Conservation (phyloP, 192 early-diverging fungal species). For the Backusella australiensis region DNA sequence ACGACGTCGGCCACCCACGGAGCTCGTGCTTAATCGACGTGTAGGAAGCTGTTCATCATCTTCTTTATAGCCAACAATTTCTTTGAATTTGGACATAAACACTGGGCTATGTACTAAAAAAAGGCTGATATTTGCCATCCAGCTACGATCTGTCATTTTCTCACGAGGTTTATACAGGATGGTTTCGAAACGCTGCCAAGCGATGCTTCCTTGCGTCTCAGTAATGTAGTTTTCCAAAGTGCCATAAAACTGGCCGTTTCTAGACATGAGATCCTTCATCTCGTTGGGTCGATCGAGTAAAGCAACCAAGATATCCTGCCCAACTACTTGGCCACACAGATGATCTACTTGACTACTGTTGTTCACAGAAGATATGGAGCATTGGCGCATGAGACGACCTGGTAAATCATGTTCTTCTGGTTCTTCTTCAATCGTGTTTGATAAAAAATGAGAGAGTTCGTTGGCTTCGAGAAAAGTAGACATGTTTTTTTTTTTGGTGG, state of each 20-base stretch:
- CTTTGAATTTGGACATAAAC: constrained; percentile 33
- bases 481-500: neutral
- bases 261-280: constrained; percentile 22
- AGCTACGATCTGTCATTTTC: constrained; percentile 21
- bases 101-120: constrained; percentile 26
- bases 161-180: constrained; percentile 30
- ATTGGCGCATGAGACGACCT: neutral
- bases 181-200: constrained; percentile 29
- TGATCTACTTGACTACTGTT: neutral
- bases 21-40: neutral
- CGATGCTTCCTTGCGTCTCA: constrained; percentile 22
- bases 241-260: constrained; percentile 28
- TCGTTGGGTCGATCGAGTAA: constrained; percentile 25
- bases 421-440: constrained; percentile 10
- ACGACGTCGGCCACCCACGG: neutral
- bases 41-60: neutral
- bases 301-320: constrained; percentile 27
- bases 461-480: constrained; percentile 1
- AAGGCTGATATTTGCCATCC: constrained; percentile 21
- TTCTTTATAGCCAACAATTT: constrained; percentile 35
- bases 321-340: constrained; percentile 18
- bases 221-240: constrained; percentile 15
- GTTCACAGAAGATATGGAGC: neutral
- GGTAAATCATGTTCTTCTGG: neutral
- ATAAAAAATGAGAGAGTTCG: neutral